phyloP scores from a whole-genome alignment of 768 basidiomycete genomes.

The Xerocomus potaroensis region DNA sequence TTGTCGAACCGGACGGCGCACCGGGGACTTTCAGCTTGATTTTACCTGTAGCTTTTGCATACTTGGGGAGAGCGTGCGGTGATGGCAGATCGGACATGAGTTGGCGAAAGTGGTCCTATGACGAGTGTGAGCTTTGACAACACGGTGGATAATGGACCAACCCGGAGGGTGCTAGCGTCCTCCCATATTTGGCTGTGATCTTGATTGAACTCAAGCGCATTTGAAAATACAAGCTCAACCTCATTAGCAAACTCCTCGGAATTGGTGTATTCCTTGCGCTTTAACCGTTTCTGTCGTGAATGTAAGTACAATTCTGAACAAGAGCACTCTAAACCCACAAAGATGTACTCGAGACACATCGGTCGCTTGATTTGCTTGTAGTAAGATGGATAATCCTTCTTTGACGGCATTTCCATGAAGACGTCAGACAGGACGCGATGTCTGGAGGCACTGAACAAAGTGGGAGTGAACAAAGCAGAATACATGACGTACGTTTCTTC shows the following conservation, averaged over 20 bases:
- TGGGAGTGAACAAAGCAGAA: slow-evolving; percentile 2
- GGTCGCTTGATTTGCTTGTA: slow-evolving; percentile 78
- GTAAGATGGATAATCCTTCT: slow-evolving; percentile 74
- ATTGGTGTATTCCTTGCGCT: slow-evolving; percentile 70
- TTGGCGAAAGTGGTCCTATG: slow-evolving; percentile 67
- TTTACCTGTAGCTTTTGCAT: slow-evolving; percentile 54
- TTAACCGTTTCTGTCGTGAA: slow-evolving; percentile 63
- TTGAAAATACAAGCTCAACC: slow-evolving; percentile 85
- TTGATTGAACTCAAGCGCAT: slow-evolving; percentile 84
- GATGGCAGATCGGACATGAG: slow-evolving; percentile 76
- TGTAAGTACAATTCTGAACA: background rate
- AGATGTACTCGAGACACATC: slow-evolving; percentile 72
- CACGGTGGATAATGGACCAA: slow-evolving; percentile 30
- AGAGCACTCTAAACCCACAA: slow-evolving; percentile 45
- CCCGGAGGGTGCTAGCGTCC: slow-evolving; percentile 64
- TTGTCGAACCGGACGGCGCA: slow-evolving; percentile 21
- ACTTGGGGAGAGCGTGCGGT: slow-evolving; percentile 60
- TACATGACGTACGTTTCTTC: slow-evolving; percentile 47
- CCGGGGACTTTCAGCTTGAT: slow-evolving; percentile 68
- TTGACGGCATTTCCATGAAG: slow-evolving; percentile 83
- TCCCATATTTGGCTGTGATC: slow-evolving; percentile 83
- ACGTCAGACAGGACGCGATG: slow-evolving; percentile 64
- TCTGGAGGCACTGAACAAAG: slow-evolving; percentile 32
- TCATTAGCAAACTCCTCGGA: slow-evolving; percentile 75
- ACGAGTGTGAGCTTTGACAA: slow-evolving; percentile 7